phyloP scores from a whole-genome alignment of 805 yeast genomes.

The Osmozyma mogii region DNA sequence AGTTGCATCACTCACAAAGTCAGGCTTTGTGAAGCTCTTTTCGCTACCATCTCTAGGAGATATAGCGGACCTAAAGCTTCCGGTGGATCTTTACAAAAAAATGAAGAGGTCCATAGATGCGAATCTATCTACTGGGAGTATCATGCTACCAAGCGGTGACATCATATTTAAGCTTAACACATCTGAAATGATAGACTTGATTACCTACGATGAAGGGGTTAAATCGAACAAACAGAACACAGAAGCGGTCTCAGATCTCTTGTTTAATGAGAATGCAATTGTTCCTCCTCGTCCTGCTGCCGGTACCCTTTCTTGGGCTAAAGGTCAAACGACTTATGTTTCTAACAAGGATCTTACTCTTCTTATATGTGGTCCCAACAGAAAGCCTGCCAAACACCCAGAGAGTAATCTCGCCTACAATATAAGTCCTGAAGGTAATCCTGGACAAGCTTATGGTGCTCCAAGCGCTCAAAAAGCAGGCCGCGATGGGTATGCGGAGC shows the following conservation, averaged over 20 bases:
- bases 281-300: conserved; percentile 77
- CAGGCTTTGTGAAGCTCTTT: conserved; percentile 40
- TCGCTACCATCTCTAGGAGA: conserved; percentile 62
- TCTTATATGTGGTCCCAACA: conserved; percentile 66
- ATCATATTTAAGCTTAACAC: conserved; percentile 47
- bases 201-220: conserved; percentile 14
- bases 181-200: conserved; percentile 33
- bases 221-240: conserved; percentile 11
- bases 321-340: conserved; percentile 58
- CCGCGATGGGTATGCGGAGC: conserved; percentile 35
- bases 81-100: conserved; percentile 20
- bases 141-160: conserved; percentile 45
- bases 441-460: conserved; percentile 24
- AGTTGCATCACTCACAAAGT: conserved; percentile 36
- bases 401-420: conserved; percentile 51
- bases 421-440: conserved; percentile 38
- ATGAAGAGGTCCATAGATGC: conserved; percentile 16
- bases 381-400: conserved; percentile 50
- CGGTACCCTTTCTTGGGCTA: conserved; percentile 77
- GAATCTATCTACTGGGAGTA: conserved; percentile 16
- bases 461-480: conserved; percentile 3
- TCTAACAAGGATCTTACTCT: conserved; percentile 53
- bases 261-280: conserved; percentile 61
- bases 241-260: conserved; percentile 37
- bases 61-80: conserved; percentile 35